Conservation (phyloP, 177 flowering plant genomes). For the Vitis hybrid region DNA sequence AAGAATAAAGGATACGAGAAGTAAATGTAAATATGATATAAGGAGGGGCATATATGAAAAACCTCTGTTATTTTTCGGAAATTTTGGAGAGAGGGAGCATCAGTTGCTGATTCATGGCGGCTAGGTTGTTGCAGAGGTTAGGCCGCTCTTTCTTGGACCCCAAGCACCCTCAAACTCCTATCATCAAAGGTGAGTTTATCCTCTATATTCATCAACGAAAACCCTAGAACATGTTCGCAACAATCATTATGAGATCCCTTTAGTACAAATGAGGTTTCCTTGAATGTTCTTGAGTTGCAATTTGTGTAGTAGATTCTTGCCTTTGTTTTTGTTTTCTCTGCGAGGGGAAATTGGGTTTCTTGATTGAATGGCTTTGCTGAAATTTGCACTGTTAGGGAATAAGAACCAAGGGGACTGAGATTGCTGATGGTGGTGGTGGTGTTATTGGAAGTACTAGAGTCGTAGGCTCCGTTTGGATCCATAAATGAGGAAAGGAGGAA, state of each 20-base stretch:
- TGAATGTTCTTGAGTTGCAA: not conserved
- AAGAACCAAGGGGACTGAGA: not conserved
- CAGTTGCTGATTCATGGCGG: conserved; percentile 17
- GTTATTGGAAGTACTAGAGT: not conserved
- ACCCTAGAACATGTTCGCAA: conserved; percentile 8
- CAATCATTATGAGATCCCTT: too few relatives aligned
- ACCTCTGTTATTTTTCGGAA: not conserved
- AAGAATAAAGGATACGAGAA: too few relatives aligned
- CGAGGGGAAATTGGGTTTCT: not conserved
- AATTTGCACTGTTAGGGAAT: not conserved
- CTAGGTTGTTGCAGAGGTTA: conserved; percentile 26
- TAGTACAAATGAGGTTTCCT: not conserved
- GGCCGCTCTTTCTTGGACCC: conserved; percentile 12
- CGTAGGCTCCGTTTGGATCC: not conserved
- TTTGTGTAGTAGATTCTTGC: not conserved
- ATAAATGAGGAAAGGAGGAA: not conserved
- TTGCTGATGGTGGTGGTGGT: not conserved
- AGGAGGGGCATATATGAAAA: not conserved
- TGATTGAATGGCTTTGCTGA: not conserved
- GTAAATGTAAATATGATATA: too few relatives aligned
- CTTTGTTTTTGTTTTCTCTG: not conserved
- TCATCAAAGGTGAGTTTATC: conserved; percentile 16
- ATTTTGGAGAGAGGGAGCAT: not conserved
- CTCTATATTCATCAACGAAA: conserved; percentile 6
- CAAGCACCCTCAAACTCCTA: conserved; percentile 8